Evolutionary conservation across 2,329 filamentous ascomycete genomes (phyloP), one percentile per base, ranked within the genome.

Genomic region (Cladophialophora exuberans): DNA sequence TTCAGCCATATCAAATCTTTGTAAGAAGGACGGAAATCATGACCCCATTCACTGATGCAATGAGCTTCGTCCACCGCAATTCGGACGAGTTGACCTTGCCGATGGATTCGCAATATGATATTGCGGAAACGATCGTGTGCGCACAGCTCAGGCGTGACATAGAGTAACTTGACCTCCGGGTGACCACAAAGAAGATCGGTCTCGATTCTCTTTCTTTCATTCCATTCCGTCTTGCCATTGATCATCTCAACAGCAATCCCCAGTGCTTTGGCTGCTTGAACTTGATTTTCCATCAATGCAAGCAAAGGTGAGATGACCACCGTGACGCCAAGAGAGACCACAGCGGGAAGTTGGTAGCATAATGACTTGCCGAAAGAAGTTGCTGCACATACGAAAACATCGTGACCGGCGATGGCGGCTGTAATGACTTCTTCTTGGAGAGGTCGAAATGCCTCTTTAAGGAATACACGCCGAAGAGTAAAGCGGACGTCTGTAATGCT

Each of bases 1-100:
- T 89, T 87, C 76, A 97, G 94, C 85, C 90, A 97, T 2, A 83
- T 86, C 5, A 97, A 80, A 17, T 87, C 83, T 67, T 94, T 91
- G 73, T 96, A 97, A 54, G 91, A 89, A 30, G 87, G 89, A n/a
- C 93, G 87, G 69, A 97, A 97, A 71, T 97, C 93, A 70, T 97
- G 92, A 1, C 93, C 93, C 93, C 93, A 97, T 84, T 97, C 92
- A 20, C 90, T 96, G 64, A 97, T 96, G 70, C 93, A 97, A 71
- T 97, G 93, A 2, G 93, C 93, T 74, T 97, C 93, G 67, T 97
- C 93, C 54, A 97, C 86, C 43, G 89, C 93, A 60, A 97, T 84
- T 11, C 93, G 84, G 7, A 88, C 87, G n/a, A 97, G 82, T 72
- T 97, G 90, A 54, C 83, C 83, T 70, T 97, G 91, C 55, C 84